Conservation (phyloP, 2,329 filamentous ascomycete species). For the Aspergillus pseudoglaucus region DNA sequence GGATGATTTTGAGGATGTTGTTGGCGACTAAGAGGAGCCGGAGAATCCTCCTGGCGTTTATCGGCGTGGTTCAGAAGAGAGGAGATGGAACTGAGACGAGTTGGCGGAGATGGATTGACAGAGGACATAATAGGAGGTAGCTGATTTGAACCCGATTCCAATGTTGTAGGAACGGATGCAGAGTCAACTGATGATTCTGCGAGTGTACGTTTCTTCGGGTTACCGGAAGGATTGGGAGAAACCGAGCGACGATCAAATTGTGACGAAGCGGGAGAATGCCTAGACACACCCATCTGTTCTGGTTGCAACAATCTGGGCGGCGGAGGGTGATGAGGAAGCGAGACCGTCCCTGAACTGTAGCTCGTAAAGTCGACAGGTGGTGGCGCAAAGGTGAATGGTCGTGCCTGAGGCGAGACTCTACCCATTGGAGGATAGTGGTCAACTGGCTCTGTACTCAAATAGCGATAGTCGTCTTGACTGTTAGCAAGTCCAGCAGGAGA, state of each 20-base stretch:
- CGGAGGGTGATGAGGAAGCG: conserved; percentile 26
- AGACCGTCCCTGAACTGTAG: conserved; percentile 30
- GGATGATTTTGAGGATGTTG: conserved; percentile 24
- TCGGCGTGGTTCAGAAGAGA: conserved; percentile 63
- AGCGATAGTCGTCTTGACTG: conserved; percentile 26
- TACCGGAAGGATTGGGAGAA: conserved; percentile 22
- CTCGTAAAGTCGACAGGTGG: conserved; percentile 47
- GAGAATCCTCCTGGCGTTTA: conserved; percentile 36
- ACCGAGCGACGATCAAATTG: conserved; percentile 27
- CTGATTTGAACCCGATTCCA: conserved; percentile 32
- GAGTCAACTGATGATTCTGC: conserved; percentile 25
- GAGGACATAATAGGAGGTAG: conserved; percentile 35
- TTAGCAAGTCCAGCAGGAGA: conserved; percentile 27
- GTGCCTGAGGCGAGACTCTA: conserved; percentile 36
- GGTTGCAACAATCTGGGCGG: conserved; percentile 26
- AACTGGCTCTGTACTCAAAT: conserved; percentile 27
- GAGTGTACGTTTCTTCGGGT: conserved; percentile 31
- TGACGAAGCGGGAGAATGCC: conserved; percentile 20
- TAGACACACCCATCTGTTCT: conserved; percentile 18
- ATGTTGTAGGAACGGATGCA: conserved; percentile 19
- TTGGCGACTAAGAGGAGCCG: conserved; percentile 25
- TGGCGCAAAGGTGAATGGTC: conserved; percentile 30
- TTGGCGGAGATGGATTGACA: conserved; percentile 40
- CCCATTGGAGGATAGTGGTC: conserved; percentile 40
- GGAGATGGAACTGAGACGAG: conserved; percentile 65